phyloP scores from a whole-genome alignment of 208 protist species.

The Endotrypanum monterogeii region DNA sequence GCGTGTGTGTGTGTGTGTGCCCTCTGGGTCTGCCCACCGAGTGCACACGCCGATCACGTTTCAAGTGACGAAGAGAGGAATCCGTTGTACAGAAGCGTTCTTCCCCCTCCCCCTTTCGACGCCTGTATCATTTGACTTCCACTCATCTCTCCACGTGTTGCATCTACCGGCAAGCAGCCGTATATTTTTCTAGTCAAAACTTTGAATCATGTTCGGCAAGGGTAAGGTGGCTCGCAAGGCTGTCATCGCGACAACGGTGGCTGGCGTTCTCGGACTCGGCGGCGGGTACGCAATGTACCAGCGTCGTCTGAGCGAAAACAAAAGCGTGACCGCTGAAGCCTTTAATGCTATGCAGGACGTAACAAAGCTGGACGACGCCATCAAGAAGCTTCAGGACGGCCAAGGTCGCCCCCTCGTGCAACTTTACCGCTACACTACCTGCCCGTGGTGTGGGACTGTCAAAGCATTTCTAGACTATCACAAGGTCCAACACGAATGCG shows the following conservation, averaged over 20 bases:
- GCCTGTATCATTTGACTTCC: background rate
- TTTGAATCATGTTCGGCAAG: conserved; percentile 50
- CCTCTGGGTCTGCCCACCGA: too few relatives aligned
- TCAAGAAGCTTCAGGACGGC: conserved; percentile 48
- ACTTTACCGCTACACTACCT: conserved; percentile 89
- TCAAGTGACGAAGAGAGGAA: background rate
- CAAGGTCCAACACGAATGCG: conserved; percentile 69
- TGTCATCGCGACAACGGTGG: conserved; percentile 31
- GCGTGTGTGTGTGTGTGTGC: too few relatives aligned
- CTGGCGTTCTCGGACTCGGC: conserved; percentile 40
- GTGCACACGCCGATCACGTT: background rate
- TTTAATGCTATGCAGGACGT: conserved; percentile 81
- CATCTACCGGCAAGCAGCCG: background rate
- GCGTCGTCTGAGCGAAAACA: conserved; percentile 77
- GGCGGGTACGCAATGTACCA: conserved; percentile 77
- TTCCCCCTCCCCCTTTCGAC: background rate
- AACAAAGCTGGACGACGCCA: conserved; percentile 45
- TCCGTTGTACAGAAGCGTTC: background rate
- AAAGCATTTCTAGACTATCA: conserved; percentile 88
- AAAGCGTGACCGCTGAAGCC: conserved; percentile 65
- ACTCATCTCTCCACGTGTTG: background rate
- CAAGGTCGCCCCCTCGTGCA: conserved; percentile 46
- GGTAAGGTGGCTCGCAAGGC: conserved; percentile 49
- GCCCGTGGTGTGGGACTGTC: conserved; percentile 90
- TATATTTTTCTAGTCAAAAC: background rate